Evolutionary conservation across 202 grass and related monocot genomes (phyloP), one percentile per base, ranked within the genome.

Genomic region (Carex sylvatica): DNA sequence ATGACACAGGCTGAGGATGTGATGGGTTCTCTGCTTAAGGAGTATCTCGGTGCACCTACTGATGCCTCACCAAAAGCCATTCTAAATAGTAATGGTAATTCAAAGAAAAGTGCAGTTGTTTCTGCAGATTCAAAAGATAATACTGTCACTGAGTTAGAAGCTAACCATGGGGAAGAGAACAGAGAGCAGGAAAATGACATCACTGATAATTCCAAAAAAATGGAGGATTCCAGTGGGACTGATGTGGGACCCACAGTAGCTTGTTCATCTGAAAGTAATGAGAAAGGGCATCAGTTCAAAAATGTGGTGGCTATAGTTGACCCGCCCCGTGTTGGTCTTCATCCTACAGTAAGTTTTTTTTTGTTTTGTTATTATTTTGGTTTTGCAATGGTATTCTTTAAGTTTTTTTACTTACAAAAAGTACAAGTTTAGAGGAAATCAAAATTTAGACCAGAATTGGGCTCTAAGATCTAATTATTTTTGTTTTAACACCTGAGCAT

Each of bases 241-340:
- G 60, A 70, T 28, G 31, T 40, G 19, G 42, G 44, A 65, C 56
- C 9, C 28, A 74, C 23, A 88, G 65, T 19, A 26, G 71, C 84
- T 84, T 24, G 84, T 83, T 64, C 35, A 61, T 77, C 70, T 49
- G 72, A 91, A 87, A 76, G 81, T n/a, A 71, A 65, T 79, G 35
- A 23, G 83, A 66, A 80, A 80, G 33, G 80, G 65, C 85, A 20
- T 55, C 84, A 69, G 64, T 99, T 92, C 74, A 90, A 93, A 74
- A 90, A 95, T 83, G 82, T 99, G 6, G 88, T 99, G 83, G 92
- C 96, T 77, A 95, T 99, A 74, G 96, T 99, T 69, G 96, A 99
- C 26, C 92, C 93, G 59, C 96, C 96, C 83, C 92, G 96, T 59
- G 89, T 90, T 26, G 96, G 96, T 18, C 96, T 99, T 87, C 96